phyloP scores from a whole-genome alignment of 2,329 filamentous ascomycete genomes.

The Talaromyces sp. region DNA sequence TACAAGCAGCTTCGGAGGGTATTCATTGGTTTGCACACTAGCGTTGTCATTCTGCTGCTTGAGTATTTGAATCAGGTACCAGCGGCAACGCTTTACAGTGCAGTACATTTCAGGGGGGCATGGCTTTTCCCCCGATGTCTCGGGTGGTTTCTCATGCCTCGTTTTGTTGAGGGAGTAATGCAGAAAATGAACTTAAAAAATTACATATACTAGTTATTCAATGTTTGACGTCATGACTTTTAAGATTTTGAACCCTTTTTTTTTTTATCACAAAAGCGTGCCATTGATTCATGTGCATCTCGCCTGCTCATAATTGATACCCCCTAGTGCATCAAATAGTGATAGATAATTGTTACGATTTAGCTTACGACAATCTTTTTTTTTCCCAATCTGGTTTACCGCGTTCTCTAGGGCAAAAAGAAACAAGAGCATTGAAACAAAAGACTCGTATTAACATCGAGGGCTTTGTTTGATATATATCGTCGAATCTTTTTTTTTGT shows the following conservation, averaged over 20 bases:
- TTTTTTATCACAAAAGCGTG: constrained; percentile 4
- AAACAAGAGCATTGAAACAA: background rate
- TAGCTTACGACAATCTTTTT: background rate
- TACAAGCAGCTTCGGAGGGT: background rate
- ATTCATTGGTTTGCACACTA: constrained; percentile 9
- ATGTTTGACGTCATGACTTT: background rate
- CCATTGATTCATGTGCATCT: constrained; percentile 4
- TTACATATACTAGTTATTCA: background rate
- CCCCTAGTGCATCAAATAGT: constrained; percentile 7
- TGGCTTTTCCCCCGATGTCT: constrained; percentile 39
- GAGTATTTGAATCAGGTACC: background rate
- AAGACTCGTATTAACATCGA: background rate
- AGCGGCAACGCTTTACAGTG: background rate
- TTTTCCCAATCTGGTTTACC: background rate
- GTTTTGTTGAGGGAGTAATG: background rate
- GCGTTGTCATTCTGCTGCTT: background rate
- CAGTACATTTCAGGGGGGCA: constrained; percentile 30
- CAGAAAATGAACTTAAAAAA: background rate
- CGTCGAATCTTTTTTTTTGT: background rate
- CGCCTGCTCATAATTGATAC: constrained; percentile 8
- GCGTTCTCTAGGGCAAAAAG: background rate
- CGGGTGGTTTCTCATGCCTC: constrained; percentile 40
- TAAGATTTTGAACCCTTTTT: background rate
- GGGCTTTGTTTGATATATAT: background rate
- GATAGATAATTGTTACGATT: constrained; percentile 7